phyloP scores from a whole-genome alignment of 177 flowering plant genomes.

The Vitis hybrid region DNA sequence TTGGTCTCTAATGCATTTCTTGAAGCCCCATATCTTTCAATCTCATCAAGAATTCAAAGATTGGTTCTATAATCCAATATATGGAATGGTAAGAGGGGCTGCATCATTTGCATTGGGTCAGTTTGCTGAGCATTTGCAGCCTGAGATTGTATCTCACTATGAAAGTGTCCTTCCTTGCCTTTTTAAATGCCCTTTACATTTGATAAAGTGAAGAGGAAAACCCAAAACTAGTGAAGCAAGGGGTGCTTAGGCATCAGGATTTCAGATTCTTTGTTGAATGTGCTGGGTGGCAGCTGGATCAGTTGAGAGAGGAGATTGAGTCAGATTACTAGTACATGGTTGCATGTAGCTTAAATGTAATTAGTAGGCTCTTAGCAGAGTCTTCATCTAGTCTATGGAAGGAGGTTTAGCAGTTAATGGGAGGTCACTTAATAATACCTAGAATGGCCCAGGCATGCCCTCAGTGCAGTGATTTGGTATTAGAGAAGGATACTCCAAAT shows the following conservation, averaged over 20 bases:
- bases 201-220: slow-evolving; percentile 68
- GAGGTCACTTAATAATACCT: slow-evolving; percentile 44
- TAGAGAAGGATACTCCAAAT: too few relatives aligned
- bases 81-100: slow-evolving; percentile 96
- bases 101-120: slow-evolving; percentile 98
- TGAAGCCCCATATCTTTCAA: slow-evolving; percentile 98
- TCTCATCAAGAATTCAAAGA: slow-evolving; percentile 99
- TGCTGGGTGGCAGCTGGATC: slow-evolving; percentile 91
- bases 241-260: slow-evolving; percentile 69
- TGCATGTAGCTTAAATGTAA: slow-evolving; percentile 68
- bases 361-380: slow-evolving; percentile 36
- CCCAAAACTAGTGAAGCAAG: slow-evolving; percentile 66
- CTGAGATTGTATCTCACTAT: slow-evolving; percentile 84
- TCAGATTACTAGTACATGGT: slow-evolving; percentile 74
- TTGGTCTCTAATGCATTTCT: slow-evolving; percentile 99
- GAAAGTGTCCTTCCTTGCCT: slow-evolving; percentile 81
- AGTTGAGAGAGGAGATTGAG: slow-evolving; percentile 80
- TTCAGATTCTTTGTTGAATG: slow-evolving; percentile 89
- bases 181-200: slow-evolving; percentile 72
- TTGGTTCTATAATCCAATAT: slow-evolving; percentile 97
- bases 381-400: slow-evolving; percentile 65
- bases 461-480: too few relatives aligned
- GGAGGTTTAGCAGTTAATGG: slow-evolving; percentile 83
- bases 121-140: slow-evolving; percentile 95
- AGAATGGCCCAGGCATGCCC: too few relatives aligned